Percentiles rank a stretch among this genome's conserved stretches.
Conservation (phyloP, 73 alveolate species). For the Uronychia setigera region DNA sequence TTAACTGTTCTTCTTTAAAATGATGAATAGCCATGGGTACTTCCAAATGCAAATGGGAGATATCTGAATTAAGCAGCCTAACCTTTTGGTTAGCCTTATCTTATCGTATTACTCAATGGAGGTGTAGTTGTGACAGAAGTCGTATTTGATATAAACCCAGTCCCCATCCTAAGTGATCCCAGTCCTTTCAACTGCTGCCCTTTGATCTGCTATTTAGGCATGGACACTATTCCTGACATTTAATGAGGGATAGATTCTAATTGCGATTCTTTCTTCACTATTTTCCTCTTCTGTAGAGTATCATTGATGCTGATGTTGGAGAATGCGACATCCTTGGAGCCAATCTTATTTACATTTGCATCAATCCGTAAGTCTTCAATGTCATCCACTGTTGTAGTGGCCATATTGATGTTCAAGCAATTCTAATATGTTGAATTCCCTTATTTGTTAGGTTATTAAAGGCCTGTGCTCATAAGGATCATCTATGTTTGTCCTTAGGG, state of each 20-base stretch:
- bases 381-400: not conserved
- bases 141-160: too few species aligned
- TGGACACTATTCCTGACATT: too few species aligned
- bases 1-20: too few species aligned
- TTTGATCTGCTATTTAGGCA: too few species aligned
- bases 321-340: not conserved
- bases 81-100: too few species aligned
- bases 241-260: too few species aligned
- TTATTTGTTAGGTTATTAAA: not conserved
- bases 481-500: not conserved
- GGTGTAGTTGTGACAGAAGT: too few species aligned
- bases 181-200: too few species aligned
- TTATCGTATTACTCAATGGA: too few species aligned
- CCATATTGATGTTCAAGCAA: not conserved
- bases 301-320: not conserved
- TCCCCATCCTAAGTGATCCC: too few species aligned
- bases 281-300: not conserved
- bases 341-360: not conserved
- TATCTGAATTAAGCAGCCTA: not conserved
- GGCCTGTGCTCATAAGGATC: not conserved
- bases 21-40: not conserved
- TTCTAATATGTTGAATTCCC: not conserved
- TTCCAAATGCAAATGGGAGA: not conserved
- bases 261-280: not conserved
- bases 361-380: not conserved